A percentile compares a stretch with the other conserved stretches of the same genome.
Conservation (phyloP, 192 early-diverging fungal species). For the Chytriomyces hyalinus region DNA sequence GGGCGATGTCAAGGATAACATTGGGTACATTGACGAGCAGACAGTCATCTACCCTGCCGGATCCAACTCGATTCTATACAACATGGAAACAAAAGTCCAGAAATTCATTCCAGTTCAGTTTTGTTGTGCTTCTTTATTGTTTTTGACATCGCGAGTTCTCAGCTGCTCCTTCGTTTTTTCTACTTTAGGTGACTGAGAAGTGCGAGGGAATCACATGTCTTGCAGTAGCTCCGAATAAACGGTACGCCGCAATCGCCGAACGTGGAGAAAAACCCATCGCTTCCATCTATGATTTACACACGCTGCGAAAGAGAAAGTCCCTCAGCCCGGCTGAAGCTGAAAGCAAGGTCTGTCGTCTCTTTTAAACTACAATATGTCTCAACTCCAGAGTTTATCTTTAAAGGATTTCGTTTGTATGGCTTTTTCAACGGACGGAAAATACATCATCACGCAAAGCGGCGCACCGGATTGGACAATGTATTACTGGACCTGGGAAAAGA, state of each 20-base stretch:
- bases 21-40: conserved; percentile 62
- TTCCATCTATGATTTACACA: conserved; percentile 60
- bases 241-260: conserved; percentile 62
- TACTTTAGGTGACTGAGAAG: conserved; percentile 43
- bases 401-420: conserved; percentile 62
- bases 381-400: neutral
- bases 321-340: conserved; percentile 50
- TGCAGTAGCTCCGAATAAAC: conserved; percentile 54
- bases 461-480: conserved; percentile 65
- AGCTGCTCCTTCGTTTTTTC: neutral
- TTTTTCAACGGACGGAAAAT: conserved; percentile 65
- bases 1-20: conserved; percentile 48
- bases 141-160: neutral
- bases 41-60: conserved; percentile 66
- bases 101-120: conserved; percentile 56
- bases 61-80: conserved; percentile 62
- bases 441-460: conserved; percentile 58
- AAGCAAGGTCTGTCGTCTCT: conserved; percentile 45
- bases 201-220: conserved; percentile 60
- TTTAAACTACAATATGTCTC: neutral
- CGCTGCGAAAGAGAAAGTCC: conserved; percentile 58
- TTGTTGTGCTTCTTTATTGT: neutral
- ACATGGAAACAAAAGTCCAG: conserved; percentile 60
- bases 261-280: conserved; percentile 51
- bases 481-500: conserved; percentile 69